Percentiles rank a stretch among this genome's conserved stretches.
These are phyloP conservation scores for Magnaporthiopsis incrustans DNA, from an alignment of 2,329 filamentous ascomycete genomes.

Conservation along the genomic window DNA sequence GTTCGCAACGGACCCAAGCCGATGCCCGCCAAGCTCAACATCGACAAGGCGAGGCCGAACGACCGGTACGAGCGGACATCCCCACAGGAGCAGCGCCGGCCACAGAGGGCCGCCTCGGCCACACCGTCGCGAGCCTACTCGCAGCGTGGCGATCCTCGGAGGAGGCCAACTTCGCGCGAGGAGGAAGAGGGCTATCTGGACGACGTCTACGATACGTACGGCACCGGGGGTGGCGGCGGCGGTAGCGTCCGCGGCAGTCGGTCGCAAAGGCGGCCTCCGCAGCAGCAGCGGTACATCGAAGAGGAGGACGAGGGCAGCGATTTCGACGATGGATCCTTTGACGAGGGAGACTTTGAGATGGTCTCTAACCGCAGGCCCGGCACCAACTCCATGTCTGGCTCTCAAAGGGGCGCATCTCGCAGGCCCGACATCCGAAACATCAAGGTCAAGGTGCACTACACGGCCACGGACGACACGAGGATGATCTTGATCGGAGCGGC, in stretches of 20 bases:
- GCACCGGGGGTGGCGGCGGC: constrained; percentile 29
- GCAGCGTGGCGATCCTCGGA: constrained; percentile 27
- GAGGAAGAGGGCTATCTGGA: constrained; percentile 59
- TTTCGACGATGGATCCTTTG: constrained; percentile 61
- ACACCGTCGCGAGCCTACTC: constrained; percentile 36
- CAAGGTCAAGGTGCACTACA: constrained; percentile 75
- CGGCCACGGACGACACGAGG: constrained; percentile 75
- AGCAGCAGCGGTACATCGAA: constrained; percentile 56
- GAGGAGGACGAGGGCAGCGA: constrained; percentile 70
- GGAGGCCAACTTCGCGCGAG: constrained; percentile 31
- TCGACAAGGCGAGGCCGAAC: constrained; percentile 44
- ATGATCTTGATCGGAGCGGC: constrained; percentile 79
- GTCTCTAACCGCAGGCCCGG: constrained; percentile 46
- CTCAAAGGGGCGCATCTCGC: constrained; percentile 46
- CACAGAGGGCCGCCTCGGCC: constrained; percentile 31
- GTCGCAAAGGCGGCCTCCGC: constrained; percentile 27
- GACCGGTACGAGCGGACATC: constrained; percentile 48
- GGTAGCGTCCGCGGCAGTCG: constrained; percentile 31
- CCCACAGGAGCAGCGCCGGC: constrained; percentile 32
- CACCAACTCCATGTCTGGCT: constrained; percentile 37
- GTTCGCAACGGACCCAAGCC: constrained; percentile 54
- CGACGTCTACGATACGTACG: constrained; percentile 61
- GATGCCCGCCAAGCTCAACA: constrained; percentile 55
- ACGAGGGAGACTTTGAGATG: constrained; percentile 77
- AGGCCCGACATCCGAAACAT: constrained; percentile 71